Conservation (phyloP, 805 yeast genomes). For the Crinitomyces ghanaensis region DNA sequence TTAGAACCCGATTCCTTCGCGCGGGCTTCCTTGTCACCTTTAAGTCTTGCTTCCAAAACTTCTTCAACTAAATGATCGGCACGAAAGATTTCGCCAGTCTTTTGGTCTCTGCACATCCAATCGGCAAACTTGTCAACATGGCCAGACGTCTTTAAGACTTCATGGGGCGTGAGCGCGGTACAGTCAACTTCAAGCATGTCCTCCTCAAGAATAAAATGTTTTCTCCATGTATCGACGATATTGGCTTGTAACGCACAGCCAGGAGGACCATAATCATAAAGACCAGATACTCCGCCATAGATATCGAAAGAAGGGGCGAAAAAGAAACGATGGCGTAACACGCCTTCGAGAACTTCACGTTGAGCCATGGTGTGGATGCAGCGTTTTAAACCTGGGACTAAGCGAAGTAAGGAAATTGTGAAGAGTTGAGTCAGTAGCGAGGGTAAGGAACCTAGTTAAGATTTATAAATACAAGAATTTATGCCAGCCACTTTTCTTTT, state of each 20-base stretch:
- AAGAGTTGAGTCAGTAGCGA: too few species aligned
- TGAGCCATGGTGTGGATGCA: too few species aligned
- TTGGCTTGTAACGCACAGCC: slow-evolving; percentile 98
- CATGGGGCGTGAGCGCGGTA: slow-evolving; percentile 95
- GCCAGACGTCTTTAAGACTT: slow-evolving; percentile 96
- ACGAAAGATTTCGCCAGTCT: slow-evolving; percentile 96
- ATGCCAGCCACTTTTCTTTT: too few species aligned
- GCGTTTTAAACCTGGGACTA: slow-evolving; percentile 36
- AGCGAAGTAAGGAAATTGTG: too few species aligned
- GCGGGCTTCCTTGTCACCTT: slow-evolving; percentile 95
- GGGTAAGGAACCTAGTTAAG: too few species aligned
- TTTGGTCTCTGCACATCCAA: slow-evolving; percentile 96
- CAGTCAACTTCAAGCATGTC: slow-evolving; percentile 98
- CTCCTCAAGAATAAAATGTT: slow-evolving; percentile 93
- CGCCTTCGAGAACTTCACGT: slow-evolving; percentile 86
- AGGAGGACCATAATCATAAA: slow-evolving; percentile 98
- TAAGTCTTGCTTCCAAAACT: slow-evolving; percentile 88
- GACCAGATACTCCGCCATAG: slow-evolving; percentile 97
- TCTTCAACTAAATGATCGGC: slow-evolving; percentile 98
- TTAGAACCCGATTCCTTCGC: too few species aligned
- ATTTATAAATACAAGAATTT: too few species aligned
- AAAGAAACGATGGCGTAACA: slow-evolving; percentile 89
- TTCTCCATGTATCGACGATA: slow-evolving; percentile 90
- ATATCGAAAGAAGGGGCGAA: slow-evolving; percentile 96
- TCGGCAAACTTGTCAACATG: slow-evolving; percentile 98